Percentiles rank a stretch among this genome's conserved stretches.
Conservation (phyloP, 2,329 filamentous ascomycete genomes). For the Beauveria brongniartii region DNA sequence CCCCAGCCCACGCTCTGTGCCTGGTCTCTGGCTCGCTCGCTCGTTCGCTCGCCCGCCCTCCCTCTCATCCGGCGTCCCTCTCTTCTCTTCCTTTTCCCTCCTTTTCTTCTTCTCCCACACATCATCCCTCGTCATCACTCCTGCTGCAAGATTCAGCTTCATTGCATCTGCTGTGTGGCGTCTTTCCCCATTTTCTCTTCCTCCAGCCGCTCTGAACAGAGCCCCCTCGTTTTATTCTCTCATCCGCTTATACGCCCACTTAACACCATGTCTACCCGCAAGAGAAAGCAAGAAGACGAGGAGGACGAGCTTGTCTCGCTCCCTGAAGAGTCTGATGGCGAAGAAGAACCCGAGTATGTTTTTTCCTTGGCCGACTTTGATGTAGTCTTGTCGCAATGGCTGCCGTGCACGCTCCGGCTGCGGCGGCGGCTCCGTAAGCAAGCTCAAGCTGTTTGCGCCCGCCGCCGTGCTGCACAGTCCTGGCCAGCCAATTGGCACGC, state of each 20-base stretch:
- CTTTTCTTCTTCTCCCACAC: slow-evolving; percentile 8
- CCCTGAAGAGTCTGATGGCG: slow-evolving; percentile 41
- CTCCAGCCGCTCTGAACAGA: neutral
- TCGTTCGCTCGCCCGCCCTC: slow-evolving; percentile 17
- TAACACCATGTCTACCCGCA: slow-evolving; percentile 37
- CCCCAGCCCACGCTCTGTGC: neutral
- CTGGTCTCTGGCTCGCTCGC: neutral
- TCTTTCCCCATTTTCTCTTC: neutral
- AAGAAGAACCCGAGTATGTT: slow-evolving; percentile 48
- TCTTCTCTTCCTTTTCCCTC: slow-evolving; percentile 12
- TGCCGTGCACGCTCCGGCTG: neutral
- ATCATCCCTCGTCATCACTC: neutral
- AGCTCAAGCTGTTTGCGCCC: slow-evolving; percentile 2
- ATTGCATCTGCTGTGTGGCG: neutral
- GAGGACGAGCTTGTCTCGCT: slow-evolving; percentile 48
- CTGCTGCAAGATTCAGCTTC: neutral
- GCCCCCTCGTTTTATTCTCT: slow-evolving; percentile 2
- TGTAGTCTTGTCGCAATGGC: neutral
- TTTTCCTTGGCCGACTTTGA: neutral
- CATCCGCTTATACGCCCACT: slow-evolving; percentile 3
- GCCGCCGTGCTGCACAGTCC: too few relatives aligned
- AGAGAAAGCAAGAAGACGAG: slow-evolving; percentile 44
- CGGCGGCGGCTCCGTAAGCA: neutral
- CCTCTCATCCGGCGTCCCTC: slow-evolving; percentile 18
- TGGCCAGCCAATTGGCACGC: neutral